phyloP scores from a whole-genome alignment of 106 monocot genomes.

The Acorus calamus region DNA sequence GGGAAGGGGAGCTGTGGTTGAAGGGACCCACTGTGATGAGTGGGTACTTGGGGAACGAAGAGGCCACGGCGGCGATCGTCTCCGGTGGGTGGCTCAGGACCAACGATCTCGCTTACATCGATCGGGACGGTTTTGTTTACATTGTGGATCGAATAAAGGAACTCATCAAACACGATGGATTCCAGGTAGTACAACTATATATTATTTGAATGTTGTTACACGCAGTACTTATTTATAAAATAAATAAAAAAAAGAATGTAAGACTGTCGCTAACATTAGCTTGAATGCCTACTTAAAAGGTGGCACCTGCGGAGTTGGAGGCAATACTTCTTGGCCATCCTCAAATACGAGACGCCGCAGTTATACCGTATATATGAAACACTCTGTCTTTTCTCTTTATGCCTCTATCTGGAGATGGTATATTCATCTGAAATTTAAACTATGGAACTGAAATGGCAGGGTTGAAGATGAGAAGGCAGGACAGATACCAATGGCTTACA shows the following conservation, averaged over 20 bases:
- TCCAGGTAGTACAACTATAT: conserved; percentile 45
- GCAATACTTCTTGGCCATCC: conserved; percentile 72
- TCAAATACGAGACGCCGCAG: conserved; percentile 82
- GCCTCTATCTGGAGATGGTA: no score
- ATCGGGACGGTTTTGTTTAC: background rate
- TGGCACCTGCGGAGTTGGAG: conserved; percentile 96
- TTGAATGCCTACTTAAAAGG: conserved; percentile 23
- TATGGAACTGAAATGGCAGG: background rate
- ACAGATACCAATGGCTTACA: conserved; percentile 27
- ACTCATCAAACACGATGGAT: conserved; percentile 86
- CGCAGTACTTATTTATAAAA: no score
- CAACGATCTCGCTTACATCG: background rate
- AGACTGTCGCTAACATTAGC: no score
- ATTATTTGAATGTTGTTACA: background rate
- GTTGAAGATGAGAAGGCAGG: conserved; percentile 14
- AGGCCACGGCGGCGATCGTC: no score
- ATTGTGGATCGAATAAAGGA: conserved; percentile 92
- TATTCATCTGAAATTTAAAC: no score
- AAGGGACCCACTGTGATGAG: no score
- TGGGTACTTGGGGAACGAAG: background rate
- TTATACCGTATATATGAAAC: conserved; percentile 46
- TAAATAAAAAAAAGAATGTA: no score
- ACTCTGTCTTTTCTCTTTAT: no score
- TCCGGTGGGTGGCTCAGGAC: background rate
- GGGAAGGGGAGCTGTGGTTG: no score